These are phyloP conservation scores for Lentinula sp. DNA, from an alignment of 768 basidiomycete species.

Conservation along the genomic window DNA sequence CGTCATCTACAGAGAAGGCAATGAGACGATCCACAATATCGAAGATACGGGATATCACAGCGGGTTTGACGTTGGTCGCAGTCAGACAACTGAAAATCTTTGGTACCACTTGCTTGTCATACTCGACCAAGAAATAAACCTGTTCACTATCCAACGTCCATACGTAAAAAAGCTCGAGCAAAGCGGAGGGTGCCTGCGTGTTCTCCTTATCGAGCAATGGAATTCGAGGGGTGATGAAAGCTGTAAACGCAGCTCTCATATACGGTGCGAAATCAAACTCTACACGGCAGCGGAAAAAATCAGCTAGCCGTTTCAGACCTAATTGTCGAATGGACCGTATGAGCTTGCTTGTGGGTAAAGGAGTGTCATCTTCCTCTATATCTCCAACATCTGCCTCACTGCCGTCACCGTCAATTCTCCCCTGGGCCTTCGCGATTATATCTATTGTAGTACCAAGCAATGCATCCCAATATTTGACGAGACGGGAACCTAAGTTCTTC, in stretches of 20 bases:
- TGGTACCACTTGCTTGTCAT: conserved; percentile 62
- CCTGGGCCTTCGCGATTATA: conserved; percentile 61
- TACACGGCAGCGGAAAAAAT: conserved; percentile 77
- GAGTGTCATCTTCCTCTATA: conserved; percentile 21
- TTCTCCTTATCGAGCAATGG: conserved; percentile 74
- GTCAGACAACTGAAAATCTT: conserved; percentile 79
- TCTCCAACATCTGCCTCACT: conserved; percentile 33
- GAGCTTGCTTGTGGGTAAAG: conserved; percentile 29
- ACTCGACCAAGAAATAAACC: conserved; percentile 59
- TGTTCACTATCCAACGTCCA: conserved; percentile 63
- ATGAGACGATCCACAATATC: conserved; percentile 79
- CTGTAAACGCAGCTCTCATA: conserved; percentile 56
- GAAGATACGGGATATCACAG: conserved; percentile 74
- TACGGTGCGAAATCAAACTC: conserved; percentile 73
- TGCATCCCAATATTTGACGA: conserved; percentile 66
- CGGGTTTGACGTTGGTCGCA: conserved; percentile 80
- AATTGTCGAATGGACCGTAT: conserved; percentile 69
- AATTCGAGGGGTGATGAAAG: conserved; percentile 81
- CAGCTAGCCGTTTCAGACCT: conserved; percentile 79
- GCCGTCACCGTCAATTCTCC: conserved; percentile 33
- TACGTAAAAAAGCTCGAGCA: conserved; percentile 77
- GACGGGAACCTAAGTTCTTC: conserved; percentile 71
- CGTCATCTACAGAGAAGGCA: conserved; percentile 44
- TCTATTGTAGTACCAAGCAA: conserved; percentile 66
- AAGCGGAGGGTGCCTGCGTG: conserved; percentile 83